Evolutionary conservation across 768 basidiomycete genomes (phyloP).

Genomic region (Psilocybe cubensis): DNA sequence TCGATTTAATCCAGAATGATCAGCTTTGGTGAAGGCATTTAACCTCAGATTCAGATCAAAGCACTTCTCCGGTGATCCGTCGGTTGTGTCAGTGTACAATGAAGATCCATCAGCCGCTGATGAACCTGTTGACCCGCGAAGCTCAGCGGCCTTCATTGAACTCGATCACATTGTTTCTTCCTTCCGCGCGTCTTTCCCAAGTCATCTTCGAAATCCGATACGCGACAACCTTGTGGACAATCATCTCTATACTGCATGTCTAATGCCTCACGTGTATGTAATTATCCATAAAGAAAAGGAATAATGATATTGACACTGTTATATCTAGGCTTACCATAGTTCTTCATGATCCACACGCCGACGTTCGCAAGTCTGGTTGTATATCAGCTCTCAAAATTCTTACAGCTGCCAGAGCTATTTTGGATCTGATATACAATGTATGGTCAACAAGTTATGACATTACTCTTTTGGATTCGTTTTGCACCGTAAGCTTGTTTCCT

Average conservation of each 20-base stretch:
- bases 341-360: conserved; percentile 78
- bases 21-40: conserved; percentile 61
- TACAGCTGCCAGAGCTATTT: conserved; percentile 63
- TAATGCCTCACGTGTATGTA: conserved; percentile 46
- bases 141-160: conserved; percentile 64
- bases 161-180: conserved; percentile 60
- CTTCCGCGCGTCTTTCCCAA: conserved; percentile 63
- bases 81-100: conserved; percentile 43
- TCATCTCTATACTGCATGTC: conserved; percentile 54
- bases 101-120: conserved; percentile 37
- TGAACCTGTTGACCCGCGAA: conserved; percentile 60
- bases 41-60: conserved; percentile 67
- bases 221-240: conserved; percentile 59
- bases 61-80: conserved; percentile 60
- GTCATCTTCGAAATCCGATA: conserved; percentile 58
- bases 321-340: conserved; percentile 62
- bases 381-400: conserved; percentile 72
- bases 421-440: conserved; percentile 68
- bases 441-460: conserved; percentile 76
- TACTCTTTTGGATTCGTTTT: conserved; percentile 70
- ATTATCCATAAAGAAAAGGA: neutral
- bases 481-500: conserved; percentile 49
- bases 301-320: conserved; percentile 9
- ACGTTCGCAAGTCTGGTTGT: conserved; percentile 58
- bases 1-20: neutral